Evolutionary conservation across 352 stramenopile species (phyloP).

Genomic region (Globisporangium uncinulatum): DNA sequence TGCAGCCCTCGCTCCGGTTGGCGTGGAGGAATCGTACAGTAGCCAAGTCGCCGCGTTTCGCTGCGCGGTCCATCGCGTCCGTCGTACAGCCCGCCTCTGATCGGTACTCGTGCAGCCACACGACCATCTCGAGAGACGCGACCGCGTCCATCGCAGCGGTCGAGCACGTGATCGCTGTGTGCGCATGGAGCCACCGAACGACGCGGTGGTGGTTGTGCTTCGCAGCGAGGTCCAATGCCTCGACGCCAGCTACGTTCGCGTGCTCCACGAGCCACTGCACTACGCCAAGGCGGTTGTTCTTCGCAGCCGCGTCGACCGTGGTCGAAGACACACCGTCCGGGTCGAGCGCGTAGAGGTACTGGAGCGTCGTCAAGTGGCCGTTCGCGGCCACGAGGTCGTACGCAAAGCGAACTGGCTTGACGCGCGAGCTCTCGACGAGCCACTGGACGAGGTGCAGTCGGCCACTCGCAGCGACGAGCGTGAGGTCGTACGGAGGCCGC

Average conservation of each 20-base stretch:
- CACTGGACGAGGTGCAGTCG: not conserved
- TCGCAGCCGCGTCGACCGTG: not conserved
- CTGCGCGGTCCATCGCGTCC: not conserved
- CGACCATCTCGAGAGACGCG: conserved; percentile 3
- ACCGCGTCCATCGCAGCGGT: not conserved
- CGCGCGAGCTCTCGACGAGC: not conserved
- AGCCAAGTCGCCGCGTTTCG: not conserved
- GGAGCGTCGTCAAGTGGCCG: not conserved
- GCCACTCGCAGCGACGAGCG: not conserved
- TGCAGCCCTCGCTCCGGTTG: not conserved
- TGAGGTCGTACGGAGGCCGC: not conserved
- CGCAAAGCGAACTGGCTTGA: not conserved
- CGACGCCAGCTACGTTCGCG: not conserved
- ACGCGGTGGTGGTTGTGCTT: conserved; percentile 1
- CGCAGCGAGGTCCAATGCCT: not conserved
- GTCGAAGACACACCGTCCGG: not conserved
- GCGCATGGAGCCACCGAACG: not conserved
- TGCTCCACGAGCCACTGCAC: not conserved
- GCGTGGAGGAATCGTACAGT: not conserved
- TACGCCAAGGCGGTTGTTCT: not conserved
- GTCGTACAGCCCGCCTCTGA: not conserved
- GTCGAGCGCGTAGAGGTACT: not conserved
- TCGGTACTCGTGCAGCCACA: conserved; percentile 10
- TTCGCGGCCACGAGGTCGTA: not conserved
- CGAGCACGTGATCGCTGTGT: not conserved